A percentile compares a stretch with the other conserved stretches of the same genome.
Evolutionary conservation across 352 stramenopile genomes (phyloP).

Genomic region (Bremia lactucae): DNA sequence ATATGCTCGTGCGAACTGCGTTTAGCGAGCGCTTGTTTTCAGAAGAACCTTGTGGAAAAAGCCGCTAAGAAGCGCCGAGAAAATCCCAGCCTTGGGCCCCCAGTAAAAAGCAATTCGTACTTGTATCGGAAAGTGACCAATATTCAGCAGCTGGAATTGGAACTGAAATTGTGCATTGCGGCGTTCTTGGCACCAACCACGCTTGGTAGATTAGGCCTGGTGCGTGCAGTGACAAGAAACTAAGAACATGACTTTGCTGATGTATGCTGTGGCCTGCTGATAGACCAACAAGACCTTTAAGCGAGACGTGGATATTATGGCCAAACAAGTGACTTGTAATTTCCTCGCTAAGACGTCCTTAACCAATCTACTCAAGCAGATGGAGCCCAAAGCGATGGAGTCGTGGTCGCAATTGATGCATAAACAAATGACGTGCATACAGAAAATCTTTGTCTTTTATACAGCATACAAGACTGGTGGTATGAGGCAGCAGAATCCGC

Average conservation of each 20-base stretch:
- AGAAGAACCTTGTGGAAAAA: slow-evolving; percentile 41
- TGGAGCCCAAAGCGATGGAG: slow-evolving; percentile 28
- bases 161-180: slow-evolving; percentile 36
- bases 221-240: slow-evolving; percentile 10
- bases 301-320: slow-evolving; percentile 38
- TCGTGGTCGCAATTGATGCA: slow-evolving; percentile 62
- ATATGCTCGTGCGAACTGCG: slow-evolving; percentile 62
- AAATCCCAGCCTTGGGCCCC: background rate
- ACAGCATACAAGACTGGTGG: slow-evolving; percentile 67
- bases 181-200: slow-evolving; percentile 30
- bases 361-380: slow-evolving; percentile 33
- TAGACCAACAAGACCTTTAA: slow-evolving; percentile 41
- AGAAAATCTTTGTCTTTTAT: slow-evolving; percentile 78
- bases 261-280: slow-evolving; percentile 7
- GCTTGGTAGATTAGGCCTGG: slow-evolving; percentile 49
- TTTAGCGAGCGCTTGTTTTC: slow-evolving; percentile 57
- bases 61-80: slow-evolving; percentile 28
- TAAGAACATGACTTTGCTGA: slow-evolving; percentile 1
- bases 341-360: slow-evolving; percentile 28
- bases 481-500: slow-evolving; percentile 47
- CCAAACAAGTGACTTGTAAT: slow-evolving; percentile 25
- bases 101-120: slow-evolving; percentile 2
- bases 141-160: slow-evolving; percentile 37
- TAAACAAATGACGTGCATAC: slow-evolving; percentile 59
- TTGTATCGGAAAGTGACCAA: slow-evolving; percentile 27